Evolutionary conservation across 805 yeast species (phyloP), one percentile per base, ranked within the genome.

Genomic region (Debaryomyces castellii): DNA sequence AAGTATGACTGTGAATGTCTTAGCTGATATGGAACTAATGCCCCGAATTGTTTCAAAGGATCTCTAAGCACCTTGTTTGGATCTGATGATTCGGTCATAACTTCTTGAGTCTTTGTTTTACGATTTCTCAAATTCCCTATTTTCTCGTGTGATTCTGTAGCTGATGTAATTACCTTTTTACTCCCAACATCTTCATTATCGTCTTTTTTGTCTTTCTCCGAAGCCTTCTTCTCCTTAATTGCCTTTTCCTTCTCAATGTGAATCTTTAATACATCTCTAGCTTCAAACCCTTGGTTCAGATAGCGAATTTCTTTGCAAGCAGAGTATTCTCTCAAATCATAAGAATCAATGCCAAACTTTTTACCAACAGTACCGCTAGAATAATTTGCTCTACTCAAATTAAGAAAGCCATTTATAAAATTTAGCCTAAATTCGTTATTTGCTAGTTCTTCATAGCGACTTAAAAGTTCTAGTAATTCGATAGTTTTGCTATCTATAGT

Each of bases 21-120:
- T 20, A 80, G 55, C 30, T 67, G 67, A 33, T 49, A 53, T 6
- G 83, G 79, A 2, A 73, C 79, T 32, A 80, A 56, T 0, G 71
- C 72, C 1, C 80, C 80, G 59, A 80, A 76, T 68, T 76, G 79
- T 30, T 63, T 45, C 8, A 75, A 56, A 0, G 78, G 78, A 44
- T 71, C 69, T 39, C 47, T 53, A 10, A 46, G 7, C 8, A n/a
- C 12, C 6, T 39, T 16, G 4, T 16, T 25, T 11, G 23, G 17
- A 8, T 30, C 21, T 6, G 8, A 5, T 22, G 24, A 22, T 22
- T 39, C 45, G 16, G 10, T 34, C 18, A 30, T 17, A 6, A n/a
- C 22, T 16, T 25, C 28, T 24, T 14, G 28, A 27, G 12, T 25
- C n/a, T 35, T 40, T 14, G 23, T 21, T 14, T 38, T 39, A 5